Conservation (phyloP, 495 filamentous ascomycete genomes). For the Tuber calosporum region DNA sequence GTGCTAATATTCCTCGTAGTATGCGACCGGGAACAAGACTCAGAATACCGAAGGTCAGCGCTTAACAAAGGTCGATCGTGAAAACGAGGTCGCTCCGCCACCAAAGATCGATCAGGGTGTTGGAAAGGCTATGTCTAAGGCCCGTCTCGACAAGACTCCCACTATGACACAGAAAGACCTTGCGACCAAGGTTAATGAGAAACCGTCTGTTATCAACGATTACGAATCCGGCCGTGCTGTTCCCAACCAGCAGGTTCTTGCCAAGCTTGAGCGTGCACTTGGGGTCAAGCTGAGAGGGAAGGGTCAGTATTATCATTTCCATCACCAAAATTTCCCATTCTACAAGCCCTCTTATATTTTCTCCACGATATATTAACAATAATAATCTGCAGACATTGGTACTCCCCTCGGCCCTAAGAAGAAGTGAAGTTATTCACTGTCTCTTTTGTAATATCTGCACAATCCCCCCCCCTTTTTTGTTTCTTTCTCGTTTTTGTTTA, state of each 20-base stretch:
- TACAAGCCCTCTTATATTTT: neutral
- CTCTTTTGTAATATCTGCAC: constrained; percentile 13
- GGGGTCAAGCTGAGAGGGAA: constrained; percentile 75
- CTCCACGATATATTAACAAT: constrained; percentile 11
- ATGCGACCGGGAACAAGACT: constrained; percentile 35
- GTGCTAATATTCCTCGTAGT: constrained; percentile 46
- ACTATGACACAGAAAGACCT: constrained; percentile 98
- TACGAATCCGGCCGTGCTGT: constrained; percentile 75
- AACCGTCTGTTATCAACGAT: constrained; percentile 66
- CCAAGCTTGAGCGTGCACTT: constrained; percentile 71
- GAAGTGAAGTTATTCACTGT: constrained; percentile 31
- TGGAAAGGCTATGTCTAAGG: constrained; percentile 70
- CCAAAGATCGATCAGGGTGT: constrained; percentile 77
- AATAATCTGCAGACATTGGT: constrained; percentile 31
- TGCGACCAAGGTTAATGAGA: constrained; percentile 88
- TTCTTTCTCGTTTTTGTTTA: constrained; percentile 23
- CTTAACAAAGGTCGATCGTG: constrained; percentile 94
- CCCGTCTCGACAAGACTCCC: constrained; percentile 61
- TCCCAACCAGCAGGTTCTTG: constrained; percentile 78
- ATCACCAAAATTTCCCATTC: neutral
- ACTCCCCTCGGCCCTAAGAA: constrained; percentile 38
- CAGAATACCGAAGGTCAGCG: constrained; percentile 70
- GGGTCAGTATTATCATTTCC: constrained; percentile 14
- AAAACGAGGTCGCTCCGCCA: constrained; percentile 94
- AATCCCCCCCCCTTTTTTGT: neutral